Evolutionary conservation across 192 early-diverging fungal species (phyloP).

Genomic region (Coemansia reversa): DNA sequence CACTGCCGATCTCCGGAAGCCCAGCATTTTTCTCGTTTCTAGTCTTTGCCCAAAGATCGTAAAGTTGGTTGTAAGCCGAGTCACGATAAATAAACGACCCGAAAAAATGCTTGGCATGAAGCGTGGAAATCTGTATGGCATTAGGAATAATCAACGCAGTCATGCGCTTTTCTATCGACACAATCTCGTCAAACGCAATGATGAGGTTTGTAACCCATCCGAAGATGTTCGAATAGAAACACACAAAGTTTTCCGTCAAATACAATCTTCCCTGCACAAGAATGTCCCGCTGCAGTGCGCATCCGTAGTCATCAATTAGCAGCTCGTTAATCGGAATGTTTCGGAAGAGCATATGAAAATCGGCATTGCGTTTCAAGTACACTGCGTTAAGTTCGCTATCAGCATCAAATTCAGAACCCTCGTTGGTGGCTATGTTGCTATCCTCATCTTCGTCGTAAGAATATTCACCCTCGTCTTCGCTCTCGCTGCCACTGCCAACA

Average conservation of each 20-base stretch:
- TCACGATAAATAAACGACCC: constrained; percentile 87
- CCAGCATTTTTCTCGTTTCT: constrained; percentile 39
- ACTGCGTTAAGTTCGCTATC: constrained; percentile 52
- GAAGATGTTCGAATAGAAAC: constrained; percentile 89
- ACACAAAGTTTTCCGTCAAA: constrained; percentile 75
- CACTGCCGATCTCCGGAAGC: constrained; percentile 45
- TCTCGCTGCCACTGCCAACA: constrained; percentile 21
- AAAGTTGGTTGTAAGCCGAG: constrained; percentile 67
- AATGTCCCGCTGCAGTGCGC: constrained; percentile 88
- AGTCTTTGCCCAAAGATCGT: constrained; percentile 63
- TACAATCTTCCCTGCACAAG: constrained; percentile 83
- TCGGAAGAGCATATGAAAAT: constrained; percentile 57
- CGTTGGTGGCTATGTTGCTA: neutral
- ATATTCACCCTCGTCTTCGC: constrained; percentile 16
- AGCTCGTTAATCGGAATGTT: constrained; percentile 57
- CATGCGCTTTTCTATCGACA: constrained; percentile 80
- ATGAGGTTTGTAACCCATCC: constrained; percentile 83
- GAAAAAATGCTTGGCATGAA: constrained; percentile 73
- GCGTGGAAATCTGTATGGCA: constrained; percentile 80
- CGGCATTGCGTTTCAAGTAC: constrained; percentile 56
- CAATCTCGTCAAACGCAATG: constrained; percentile 74
- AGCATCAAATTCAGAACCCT: constrained; percentile 23
- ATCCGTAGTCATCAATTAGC: constrained; percentile 68
- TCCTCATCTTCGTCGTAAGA: constrained; percentile 26
- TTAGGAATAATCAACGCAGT: constrained; percentile 87